These are phyloP conservation scores for Dactylellina cionopaga DNA, from an alignment of 2,329 filamentous ascomycete genomes.

Conservation along the genomic window DNA sequence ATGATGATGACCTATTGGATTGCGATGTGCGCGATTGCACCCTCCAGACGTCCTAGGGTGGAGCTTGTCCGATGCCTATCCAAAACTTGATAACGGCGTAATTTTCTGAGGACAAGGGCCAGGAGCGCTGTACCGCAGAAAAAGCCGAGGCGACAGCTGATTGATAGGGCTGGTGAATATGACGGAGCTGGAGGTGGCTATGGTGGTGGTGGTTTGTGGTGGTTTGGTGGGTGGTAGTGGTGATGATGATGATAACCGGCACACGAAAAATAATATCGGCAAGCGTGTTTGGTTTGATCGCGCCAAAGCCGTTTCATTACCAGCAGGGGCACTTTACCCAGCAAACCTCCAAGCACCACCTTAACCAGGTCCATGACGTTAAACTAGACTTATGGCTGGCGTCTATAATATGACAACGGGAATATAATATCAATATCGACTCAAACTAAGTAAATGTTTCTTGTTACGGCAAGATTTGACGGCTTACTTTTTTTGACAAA, in stretches of 20 bases:
- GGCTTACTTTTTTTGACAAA: neutral
- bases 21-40: slow-evolving; percentile 16
- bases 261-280: slow-evolving; percentile 16
- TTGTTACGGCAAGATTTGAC: too few species aligned
- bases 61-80: slow-evolving; percentile 39
- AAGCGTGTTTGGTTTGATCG: slow-evolving; percentile 35
- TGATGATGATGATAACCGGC: slow-evolving; percentile 11
- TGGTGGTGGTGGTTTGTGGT: slow-evolving; percentile 1
- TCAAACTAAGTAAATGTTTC: too few species aligned
- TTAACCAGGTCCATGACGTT: neutral
- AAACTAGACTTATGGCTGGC: neutral
- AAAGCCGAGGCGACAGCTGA: neutral
- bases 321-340: slow-evolving; percentile 36
- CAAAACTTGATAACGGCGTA: slow-evolving; percentile 22
- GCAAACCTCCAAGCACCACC: neutral
- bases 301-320: slow-evolving; percentile 45
- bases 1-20: slow-evolving; percentile 20
- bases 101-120: slow-evolving; percentile 8
- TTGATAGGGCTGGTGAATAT: neutral
- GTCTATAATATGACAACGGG: too few species aligned
- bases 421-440: too few species aligned
- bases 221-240: neutral
- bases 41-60: slow-evolving; percentile 17
- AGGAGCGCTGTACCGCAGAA: neutral
- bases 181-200: neutral